These are phyloP conservation scores for Xylaria telfairii DNA, from an alignment of 495 filamentous ascomycete genomes.

Conservation along the genomic window DNA sequence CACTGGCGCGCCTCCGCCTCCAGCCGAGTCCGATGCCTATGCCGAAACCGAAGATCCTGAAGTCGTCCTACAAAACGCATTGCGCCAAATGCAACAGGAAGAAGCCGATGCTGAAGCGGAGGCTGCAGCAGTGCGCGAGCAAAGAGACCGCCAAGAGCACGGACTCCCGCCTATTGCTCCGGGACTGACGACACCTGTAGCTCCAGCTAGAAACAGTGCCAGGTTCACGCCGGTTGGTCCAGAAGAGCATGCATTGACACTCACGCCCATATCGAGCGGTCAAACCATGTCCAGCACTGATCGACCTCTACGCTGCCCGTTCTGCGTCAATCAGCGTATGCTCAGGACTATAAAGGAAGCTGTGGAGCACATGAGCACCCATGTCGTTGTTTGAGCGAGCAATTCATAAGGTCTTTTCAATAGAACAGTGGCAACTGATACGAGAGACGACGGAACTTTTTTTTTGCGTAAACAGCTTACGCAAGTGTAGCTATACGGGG, in stretches of 20 bases:
- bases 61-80: conserved; percentile 55
- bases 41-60: conserved; percentile 54
- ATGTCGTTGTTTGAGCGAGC: conserved; percentile 54
- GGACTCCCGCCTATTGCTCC: conserved; percentile 45
- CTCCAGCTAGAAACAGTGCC: conserved; percentile 24
- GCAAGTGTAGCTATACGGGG: background rate
- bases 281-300: conserved; percentile 51
- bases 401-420: background rate
- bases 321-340: conserved; percentile 63
- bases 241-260: conserved; percentile 46
- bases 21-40: conserved; percentile 33
- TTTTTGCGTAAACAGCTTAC: background rate
- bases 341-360: conserved; percentile 63
- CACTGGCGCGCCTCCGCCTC: conserved; percentile 33
- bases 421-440: background rate
- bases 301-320: conserved; percentile 59
- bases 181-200: conserved; percentile 32
- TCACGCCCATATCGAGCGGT: conserved; percentile 57
- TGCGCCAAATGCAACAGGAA: conserved; percentile 54
- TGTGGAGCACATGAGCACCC: conserved; percentile 64
- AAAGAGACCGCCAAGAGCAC: conserved; percentile 52
- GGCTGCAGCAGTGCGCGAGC: conserved; percentile 50
- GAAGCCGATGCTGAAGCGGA: conserved; percentile 57
- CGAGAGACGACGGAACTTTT: background rate
- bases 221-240: conserved; percentile 35